Evolutionary conservation across 2,329 filamentous ascomycete species (phyloP).

Genomic region (Colletotrichum sp.): DNA sequence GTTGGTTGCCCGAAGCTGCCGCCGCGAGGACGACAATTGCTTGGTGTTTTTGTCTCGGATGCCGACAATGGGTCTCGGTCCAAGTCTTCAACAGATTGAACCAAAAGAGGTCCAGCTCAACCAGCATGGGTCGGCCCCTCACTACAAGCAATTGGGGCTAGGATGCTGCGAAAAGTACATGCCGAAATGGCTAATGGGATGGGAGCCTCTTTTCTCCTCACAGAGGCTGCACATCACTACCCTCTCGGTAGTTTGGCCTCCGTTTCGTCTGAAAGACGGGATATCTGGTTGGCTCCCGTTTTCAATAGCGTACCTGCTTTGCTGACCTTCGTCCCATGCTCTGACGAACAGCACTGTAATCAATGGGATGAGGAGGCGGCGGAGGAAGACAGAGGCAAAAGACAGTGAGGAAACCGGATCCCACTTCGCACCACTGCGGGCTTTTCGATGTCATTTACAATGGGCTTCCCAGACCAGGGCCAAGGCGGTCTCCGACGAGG

Average conservation of each 20-base stretch:
- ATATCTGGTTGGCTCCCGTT: background rate
- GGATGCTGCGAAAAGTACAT: background rate
- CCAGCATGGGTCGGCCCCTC: background rate
- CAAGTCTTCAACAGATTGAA: background rate
- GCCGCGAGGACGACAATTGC: background rate
- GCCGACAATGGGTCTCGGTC: background rate
- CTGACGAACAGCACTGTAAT: background rate
- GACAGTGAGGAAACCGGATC: background rate
- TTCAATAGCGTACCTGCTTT: background rate
- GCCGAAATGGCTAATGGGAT: background rate
- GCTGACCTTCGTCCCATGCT: background rate
- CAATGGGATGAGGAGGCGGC: background rate
- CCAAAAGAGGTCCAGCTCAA: background rate
- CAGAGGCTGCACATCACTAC: background rate
- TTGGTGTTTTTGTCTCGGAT: background rate
- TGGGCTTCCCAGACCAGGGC: background rate
- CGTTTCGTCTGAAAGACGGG: constrained; percentile 3
- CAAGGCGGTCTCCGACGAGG: background rate
- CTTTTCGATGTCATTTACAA: background rate
- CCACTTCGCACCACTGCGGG: background rate
- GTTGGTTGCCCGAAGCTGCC: background rate
- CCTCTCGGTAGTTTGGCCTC: background rate
- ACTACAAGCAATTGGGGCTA: background rate
- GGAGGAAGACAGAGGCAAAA: background rate
- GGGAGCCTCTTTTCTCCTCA: background rate